Percentiles rank a stretch among this genome's conserved stretches.
Evolutionary conservation across 805 yeast genomes (phyloP).

Genomic region (Saturnispora serradocipensis): DNA sequence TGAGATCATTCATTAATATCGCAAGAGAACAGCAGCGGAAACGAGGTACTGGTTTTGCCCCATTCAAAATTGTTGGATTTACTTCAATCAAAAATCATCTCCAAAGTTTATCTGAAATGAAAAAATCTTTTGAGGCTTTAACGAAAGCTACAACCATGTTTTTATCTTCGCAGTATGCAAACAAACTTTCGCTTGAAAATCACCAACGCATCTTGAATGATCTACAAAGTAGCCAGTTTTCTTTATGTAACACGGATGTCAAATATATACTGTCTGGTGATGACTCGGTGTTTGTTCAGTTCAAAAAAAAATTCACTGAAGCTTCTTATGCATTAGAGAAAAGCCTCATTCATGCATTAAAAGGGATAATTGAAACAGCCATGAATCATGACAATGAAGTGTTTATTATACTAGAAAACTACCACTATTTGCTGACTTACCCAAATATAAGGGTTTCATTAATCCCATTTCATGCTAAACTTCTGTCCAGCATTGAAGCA

Average conservation of each 20-base stretch:
- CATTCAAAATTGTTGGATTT: slow-evolving; percentile 48
- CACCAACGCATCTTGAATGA: neutral
- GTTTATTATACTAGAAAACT: slow-evolving; percentile 42
- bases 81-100: slow-evolving; percentile 5
- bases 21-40: slow-evolving; percentile 71
- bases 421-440: slow-evolving; percentile 39
- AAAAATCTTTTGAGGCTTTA: slow-evolving; percentile 1
- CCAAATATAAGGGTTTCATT: slow-evolving; percentile 50
- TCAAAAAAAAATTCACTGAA: neutral
- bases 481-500: slow-evolving; percentile 38
- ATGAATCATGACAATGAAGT: slow-evolving; percentile 27
- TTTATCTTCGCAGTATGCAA: neutral
- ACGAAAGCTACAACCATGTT: neutral
- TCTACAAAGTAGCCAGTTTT: neutral
- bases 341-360: neutral
- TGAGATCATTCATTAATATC: slow-evolving; percentile 54
- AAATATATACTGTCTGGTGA: neutral
- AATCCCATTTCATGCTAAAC: slow-evolving; percentile 46
- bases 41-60: slow-evolving; percentile 59
- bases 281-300: neutral
- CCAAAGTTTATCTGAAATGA: neutral
- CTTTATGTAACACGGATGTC: neutral
- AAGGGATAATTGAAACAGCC: neutral
- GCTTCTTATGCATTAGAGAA: neutral
- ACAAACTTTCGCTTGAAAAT: neutral